These are phyloP conservation scores for Hanseniaspora osmophila DNA, from an alignment of 805 yeast genomes.

Conservation along the genomic window DNA sequence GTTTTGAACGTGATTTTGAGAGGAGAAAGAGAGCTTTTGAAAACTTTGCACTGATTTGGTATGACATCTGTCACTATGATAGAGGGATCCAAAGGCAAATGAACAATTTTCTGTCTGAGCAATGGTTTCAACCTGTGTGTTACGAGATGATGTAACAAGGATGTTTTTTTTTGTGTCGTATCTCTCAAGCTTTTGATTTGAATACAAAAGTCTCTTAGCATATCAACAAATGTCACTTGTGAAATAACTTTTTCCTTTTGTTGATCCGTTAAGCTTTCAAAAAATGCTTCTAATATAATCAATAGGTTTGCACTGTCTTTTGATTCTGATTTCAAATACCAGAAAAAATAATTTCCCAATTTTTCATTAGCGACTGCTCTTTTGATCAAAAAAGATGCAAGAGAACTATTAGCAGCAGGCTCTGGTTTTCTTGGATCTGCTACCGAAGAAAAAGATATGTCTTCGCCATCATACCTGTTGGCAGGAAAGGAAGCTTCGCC, in stretches of 20 bases:
- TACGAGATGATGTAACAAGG: constrained; percentile 38
- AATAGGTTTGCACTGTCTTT: constrained; percentile 46
- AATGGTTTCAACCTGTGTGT: constrained; percentile 29
- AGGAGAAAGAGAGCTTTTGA: constrained; percentile 85
- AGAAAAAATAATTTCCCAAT: constrained; percentile 73
- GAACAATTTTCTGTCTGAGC: constrained; percentile 33
- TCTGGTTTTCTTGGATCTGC: not conserved
- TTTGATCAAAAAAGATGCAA: constrained; percentile 62
- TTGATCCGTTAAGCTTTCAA: constrained; percentile 21
- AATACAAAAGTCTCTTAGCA: constrained; percentile 50
- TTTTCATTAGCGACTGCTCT: constrained; percentile 50
- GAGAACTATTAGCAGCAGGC: constrained; percentile 25
- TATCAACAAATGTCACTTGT: constrained; percentile 58
- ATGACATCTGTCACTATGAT: constrained; percentile 58
- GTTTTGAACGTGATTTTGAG: constrained; percentile 61
- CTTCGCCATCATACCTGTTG: not conserved
- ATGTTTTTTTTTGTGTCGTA: constrained; percentile 62
- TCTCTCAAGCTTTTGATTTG: constrained; percentile 56
- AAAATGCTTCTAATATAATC: constrained; percentile 34
- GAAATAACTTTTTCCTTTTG: constrained; percentile 24
- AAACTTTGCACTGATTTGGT: constrained; percentile 71
- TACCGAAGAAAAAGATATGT: not conserved
- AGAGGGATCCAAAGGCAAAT: constrained; percentile 75
- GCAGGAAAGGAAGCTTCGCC: not conserved
- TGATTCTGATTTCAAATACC: constrained; percentile 83